phyloP scores from a whole-genome alignment of 2,329 filamentous ascomycete genomes.

The Didymella lethalis region DNA sequence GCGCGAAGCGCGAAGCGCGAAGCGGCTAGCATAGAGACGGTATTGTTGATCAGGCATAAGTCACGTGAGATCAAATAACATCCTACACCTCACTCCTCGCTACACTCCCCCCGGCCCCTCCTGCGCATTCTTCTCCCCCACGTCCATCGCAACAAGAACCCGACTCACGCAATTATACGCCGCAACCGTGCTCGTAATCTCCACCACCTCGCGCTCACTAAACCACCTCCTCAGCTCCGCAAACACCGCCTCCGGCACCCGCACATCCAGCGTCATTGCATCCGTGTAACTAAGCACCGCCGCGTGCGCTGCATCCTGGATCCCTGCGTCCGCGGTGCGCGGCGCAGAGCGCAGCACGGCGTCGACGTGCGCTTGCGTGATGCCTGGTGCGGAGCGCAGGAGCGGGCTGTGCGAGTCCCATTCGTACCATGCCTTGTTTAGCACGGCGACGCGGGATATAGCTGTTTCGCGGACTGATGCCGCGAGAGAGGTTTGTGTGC shows the following conservation, averaged over 20 bases:
- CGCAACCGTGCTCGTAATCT: slow-evolving; percentile 80
- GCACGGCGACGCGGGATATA: slow-evolving; percentile 80
- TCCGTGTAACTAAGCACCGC: slow-evolving; percentile 78
- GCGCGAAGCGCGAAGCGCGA: neutral
- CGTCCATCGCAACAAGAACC: slow-evolving; percentile 82
- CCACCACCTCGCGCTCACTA: slow-evolving; percentile 76
- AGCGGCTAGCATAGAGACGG: slow-evolving; percentile 4
- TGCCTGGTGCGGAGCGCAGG: slow-evolving; percentile 53
- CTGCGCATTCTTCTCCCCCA: slow-evolving; percentile 54
- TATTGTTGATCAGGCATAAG: neutral
- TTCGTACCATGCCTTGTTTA: slow-evolving; percentile 86
- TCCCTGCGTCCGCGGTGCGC: slow-evolving; percentile 9
- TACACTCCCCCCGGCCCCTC: slow-evolving; percentile 23
- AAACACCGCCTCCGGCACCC: slow-evolving; percentile 75
- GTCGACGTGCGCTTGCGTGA: slow-evolving; percentile 60
- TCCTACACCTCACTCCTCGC: too few relatives aligned
- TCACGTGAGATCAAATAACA: neutral
- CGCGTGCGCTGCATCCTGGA: slow-evolving; percentile 67
- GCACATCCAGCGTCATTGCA: slow-evolving; percentile 80
- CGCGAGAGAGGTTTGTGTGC: slow-evolving; percentile 60
- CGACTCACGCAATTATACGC: slow-evolving; percentile 87
- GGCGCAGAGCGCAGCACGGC: slow-evolving; percentile 37
- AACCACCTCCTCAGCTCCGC: slow-evolving; percentile 67
- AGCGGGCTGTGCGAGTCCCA: slow-evolving; percentile 79
- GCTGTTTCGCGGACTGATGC: slow-evolving; percentile 73